Evolutionary conservation across 495 filamentous ascomycete genomes (phyloP), one percentile per base, ranked within the genome.

Genomic region (Trichoderma virens): DNA sequence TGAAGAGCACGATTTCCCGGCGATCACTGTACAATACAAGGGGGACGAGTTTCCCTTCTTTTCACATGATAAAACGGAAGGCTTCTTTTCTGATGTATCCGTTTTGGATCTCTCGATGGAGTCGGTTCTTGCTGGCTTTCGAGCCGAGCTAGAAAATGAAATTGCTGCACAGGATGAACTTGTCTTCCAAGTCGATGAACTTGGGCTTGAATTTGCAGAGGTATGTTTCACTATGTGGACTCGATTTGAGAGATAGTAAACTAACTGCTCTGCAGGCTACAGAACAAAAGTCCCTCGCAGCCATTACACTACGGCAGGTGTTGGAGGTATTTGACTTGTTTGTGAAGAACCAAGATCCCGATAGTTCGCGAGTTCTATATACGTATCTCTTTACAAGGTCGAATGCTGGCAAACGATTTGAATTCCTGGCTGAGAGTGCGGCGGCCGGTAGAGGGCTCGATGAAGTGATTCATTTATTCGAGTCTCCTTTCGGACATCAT

Each of bases 141-240:
- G 90, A 47, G 72, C 79, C 30, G 82, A 91, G 7, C 83, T 97
- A 65, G 76, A 78, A 32, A 81, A 88, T 23, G 89, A 88, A 68
- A 79, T 94, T 25, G 73, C 75, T 23, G 77, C 85, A 32, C 82
- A 86, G 34, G 87, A 93, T 65, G 86, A 92, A 65, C 73, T 96
- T 56, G 78, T 86, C 28, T 76, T 94, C 64, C 80, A 85, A 59
- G 78, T 95, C 63, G 83, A 87, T 20, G 76, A 83, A 28, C 76
- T 94, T 64, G 87, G 83, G 67, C 78, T 96, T 38, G 82, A 89
- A 67, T 77, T 91, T 72, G 83, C 81, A 66, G 90, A 94, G 82
- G 89, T 89, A 80, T 82, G 82, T 66, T 35, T 23, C 1, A 5
- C 6, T 3, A 20, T 25, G 2, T 2, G 1, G 31, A 11, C 28